Evolutionary conservation across 2,329 filamentous ascomycete species (phyloP), one percentile per base, ranked within the genome.

Genomic region (Stemphylium lycopersici): DNA sequence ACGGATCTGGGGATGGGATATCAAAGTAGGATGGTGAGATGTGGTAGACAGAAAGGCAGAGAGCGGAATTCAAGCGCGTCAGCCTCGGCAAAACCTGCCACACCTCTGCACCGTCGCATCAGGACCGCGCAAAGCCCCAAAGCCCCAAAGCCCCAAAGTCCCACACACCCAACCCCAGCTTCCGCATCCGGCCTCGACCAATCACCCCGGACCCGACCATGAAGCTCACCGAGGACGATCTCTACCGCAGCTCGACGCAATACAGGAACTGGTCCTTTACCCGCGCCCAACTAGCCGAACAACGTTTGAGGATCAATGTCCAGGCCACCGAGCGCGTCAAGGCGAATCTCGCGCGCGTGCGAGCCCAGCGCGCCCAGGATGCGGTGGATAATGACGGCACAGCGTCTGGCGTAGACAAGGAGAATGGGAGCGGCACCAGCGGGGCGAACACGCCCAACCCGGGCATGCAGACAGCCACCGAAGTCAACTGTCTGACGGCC

Each of bases 211-310:
- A 34, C 56, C 43, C 53, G 48, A 66, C 53, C 31, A 76, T 76
- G 73, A 71, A 69, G 58, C 65, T 96, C 85, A 90, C 87, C 58
- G 95, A 99, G 83, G 95, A 99, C 77, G 90, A 91, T 63, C 83
- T 93, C 50, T 99, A 98, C 78, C 87, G 91, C 29, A 85, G 90
- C 46, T 96, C 93, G 0, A 93, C 91, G 41, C 95, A 99, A 76
- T 98, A 87, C 73, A 86, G 90, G 38, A 83, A 96, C 54, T 99
- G 95, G 95, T 96, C 93, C 10, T 98, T 93, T 77, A 91, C 91
- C 0, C 85, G 87, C 2, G 77, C 86, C 3, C 85, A 88, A 34
- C 84, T 99, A 3, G 81, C 83, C 43, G 82, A 87, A 2, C 83
- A 93, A 20, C 90, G 95, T 53, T 79, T 82, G 37, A 88, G 88